Base-by-base conservation (phyloP, 345 rosid genomes). In the Eucalyptus viminalis region DNA sequence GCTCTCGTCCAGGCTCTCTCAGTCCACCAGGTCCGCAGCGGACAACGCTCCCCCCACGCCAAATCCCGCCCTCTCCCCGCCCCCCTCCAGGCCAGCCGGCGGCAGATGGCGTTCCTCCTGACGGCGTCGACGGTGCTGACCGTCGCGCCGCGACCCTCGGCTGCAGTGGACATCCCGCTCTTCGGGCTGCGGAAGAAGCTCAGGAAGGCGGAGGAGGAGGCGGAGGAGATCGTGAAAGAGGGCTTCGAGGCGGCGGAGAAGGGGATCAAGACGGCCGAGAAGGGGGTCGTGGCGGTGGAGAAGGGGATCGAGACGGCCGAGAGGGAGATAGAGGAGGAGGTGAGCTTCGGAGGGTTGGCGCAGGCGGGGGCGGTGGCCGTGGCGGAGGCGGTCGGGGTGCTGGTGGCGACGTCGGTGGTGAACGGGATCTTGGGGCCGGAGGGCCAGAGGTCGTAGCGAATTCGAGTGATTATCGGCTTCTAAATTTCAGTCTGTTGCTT, bases 171-270 rank as follows among this genome's bases (percentile, higher is more conserved):
- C 90, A 97, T 97, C 50, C 94, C 94, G 27, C 90, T 96, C 16
- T 97, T 97, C 88, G 99, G 99, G 5, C 90, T 97, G 50, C 92
- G 96, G 93, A 97, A 93, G 96, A 96, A 93, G 91, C 92, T 97
- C 60, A 93, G 44, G 93, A 93, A 91, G n/a, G 99, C 92, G 40
- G 99, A 96, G 93, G 93, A 96, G 89, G 95, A 91, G 87, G 96
- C 98, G 25, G 98, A 94, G 92, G 93, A 92, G 91, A 89, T 96
- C 65, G 99, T 94, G 87, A 95, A 83, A 80, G 97, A 96, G 93
- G 98, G 98, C 11, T 92, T 96, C 45, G 92, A 87, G 86, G 85
- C 91, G 19, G 93, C 93, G 67, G 94, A 89, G 93, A 91, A 69
- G 86, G 94, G 94, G 25, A 45, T 93, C 13, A 88, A 12, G 81